Conservation (phyloP, 306 rosid species). For the Trichosanthes cucumerina region DNA sequence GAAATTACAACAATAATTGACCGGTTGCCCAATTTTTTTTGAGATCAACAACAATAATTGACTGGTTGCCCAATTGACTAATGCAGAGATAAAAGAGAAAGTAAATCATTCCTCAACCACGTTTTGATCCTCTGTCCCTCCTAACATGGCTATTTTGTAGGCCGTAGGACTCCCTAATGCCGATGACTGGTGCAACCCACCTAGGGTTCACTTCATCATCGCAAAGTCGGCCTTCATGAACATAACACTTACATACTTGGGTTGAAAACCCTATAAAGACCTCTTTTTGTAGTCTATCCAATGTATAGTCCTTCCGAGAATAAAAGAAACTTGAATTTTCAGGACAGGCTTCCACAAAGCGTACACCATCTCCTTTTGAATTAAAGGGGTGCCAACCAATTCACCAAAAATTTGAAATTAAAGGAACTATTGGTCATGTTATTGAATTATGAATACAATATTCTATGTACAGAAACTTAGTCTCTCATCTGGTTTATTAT, state of each 20-base stretch:
- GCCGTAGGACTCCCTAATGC: no score
- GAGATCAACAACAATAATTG: not conserved
- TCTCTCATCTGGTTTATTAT: no score
- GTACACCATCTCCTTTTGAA: no score
- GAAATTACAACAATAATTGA: not conserved
- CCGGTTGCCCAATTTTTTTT: not conserved
- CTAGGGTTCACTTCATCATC: no score
- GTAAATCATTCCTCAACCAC: not conserved
- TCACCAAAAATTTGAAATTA: no score
- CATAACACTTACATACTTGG: not conserved
- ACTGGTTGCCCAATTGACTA: not conserved
- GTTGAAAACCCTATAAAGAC: not conserved
- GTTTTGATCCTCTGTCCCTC: not conserved
- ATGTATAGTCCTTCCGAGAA: not conserved
- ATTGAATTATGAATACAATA: no score
- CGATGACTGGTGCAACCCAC: not conserved
- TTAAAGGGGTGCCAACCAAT: no score
- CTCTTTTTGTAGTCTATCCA: not conserved
- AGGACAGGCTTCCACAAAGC: no score
- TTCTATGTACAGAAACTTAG: no score
- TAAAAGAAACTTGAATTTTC: no score
- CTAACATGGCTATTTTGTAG: not conserved
- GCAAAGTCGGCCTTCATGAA: not conserved
- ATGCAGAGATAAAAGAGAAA: not conserved
- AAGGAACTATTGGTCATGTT: no score